These are phyloP conservation scores for Globisporangium acanthophoron DNA, from an alignment of 352 stramenopile species.

Conservation along the genomic window DNA sequence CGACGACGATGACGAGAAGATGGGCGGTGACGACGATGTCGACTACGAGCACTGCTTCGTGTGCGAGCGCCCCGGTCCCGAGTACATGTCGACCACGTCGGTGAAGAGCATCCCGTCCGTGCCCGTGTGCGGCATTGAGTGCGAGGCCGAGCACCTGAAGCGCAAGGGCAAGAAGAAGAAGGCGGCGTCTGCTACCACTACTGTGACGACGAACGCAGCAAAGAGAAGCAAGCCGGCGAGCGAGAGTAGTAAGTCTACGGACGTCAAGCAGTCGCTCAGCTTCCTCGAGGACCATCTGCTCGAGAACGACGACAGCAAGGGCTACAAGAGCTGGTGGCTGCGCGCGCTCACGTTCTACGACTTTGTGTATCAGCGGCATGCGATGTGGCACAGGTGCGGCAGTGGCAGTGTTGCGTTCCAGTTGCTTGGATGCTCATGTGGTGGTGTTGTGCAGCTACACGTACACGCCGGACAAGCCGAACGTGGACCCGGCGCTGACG, in stretches of 20 bases:
- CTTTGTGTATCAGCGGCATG: conserved; percentile 81
- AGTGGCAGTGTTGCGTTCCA: too few species aligned
- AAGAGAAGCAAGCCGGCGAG: conserved; percentile 37
- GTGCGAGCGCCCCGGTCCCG: conserved; percentile 48
- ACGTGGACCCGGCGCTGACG: conserved; percentile 62
- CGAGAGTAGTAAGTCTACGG: background rate
- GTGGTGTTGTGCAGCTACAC: conserved; percentile 35
- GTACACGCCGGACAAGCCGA: conserved; percentile 60
- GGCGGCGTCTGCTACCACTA: conserved; percentile 3
- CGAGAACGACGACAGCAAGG: conserved; percentile 56
- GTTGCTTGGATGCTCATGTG: background rate
- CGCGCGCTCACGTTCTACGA: conserved; percentile 79
- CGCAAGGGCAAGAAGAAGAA: conserved; percentile 18
- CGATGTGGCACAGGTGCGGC: conserved; percentile 69
- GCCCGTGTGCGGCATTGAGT: conserved; percentile 63
- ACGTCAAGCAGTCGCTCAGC: conserved; percentile 40
- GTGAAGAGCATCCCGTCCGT: conserved; percentile 46
- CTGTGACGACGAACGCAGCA: conserved; percentile 12
- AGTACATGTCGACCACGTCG: conserved; percentile 60
- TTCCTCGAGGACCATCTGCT: conserved; percentile 75
- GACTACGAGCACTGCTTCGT: conserved; percentile 51
- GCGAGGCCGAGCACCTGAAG: conserved; percentile 42
- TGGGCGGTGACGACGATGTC: conserved; percentile 7
- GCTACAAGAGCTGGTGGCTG: conserved; percentile 87
- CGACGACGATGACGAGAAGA: conserved; percentile 10